These are phyloP conservation scores for Colletotrichum karsti DNA, from an alignment of 2,329 filamentous ascomycete species.

Conservation along the genomic window DNA sequence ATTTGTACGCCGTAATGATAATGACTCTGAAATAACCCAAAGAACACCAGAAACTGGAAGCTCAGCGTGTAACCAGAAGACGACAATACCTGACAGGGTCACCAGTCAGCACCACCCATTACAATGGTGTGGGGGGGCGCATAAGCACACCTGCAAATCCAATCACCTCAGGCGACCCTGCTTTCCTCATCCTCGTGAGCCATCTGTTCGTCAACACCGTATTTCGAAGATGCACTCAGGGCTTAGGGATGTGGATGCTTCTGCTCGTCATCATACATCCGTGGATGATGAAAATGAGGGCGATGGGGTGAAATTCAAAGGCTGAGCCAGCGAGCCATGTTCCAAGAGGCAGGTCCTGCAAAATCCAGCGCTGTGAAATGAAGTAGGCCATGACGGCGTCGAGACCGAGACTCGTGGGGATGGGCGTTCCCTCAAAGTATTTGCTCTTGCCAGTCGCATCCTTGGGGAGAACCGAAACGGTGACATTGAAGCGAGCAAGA, in stretches of 20 bases:
- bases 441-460: conserved; percentile 89
- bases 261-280: conserved; percentile 96
- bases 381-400: conserved; percentile 90
- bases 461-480: conserved; percentile 87
- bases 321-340: conserved; percentile 70
- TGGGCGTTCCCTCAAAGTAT: conserved; percentile 97
- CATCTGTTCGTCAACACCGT: neutral
- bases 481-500: conserved; percentile 97
- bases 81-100: too few relatives aligned
- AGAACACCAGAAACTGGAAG: neutral
- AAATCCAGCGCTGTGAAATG: conserved; percentile 82
- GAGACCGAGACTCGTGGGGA: conserved; percentile 86
- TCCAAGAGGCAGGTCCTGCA: conserved; percentile 82
- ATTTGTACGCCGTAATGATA: neutral
- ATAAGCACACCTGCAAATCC: too few relatives aligned
- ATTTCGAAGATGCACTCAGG: conserved; percentile 44
- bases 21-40: neutral
- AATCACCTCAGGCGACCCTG: too few relatives aligned
- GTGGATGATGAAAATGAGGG: conserved; percentile 83
- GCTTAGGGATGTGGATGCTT: conserved; percentile 94
- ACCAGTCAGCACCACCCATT: too few relatives aligned
- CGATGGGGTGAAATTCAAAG: conserved; percentile 86
- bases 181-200: too few relatives aligned
- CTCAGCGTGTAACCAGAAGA: neutral
- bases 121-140: too few relatives aligned